phyloP scores from a whole-genome alignment of 768 basidiomycete species.

The Rhodosporidiobolus odoratus region DNA sequence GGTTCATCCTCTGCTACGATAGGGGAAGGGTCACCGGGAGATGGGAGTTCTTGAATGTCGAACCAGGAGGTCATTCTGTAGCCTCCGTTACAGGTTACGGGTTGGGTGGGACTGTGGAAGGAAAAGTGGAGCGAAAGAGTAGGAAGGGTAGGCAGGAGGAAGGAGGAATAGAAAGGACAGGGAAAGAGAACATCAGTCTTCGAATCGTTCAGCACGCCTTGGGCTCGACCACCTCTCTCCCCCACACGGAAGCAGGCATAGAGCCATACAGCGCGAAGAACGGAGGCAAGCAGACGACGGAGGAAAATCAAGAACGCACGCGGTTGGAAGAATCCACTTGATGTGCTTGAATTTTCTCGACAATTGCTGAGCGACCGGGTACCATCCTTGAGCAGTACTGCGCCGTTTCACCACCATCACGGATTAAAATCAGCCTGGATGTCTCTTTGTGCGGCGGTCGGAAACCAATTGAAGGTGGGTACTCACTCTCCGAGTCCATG shows the following conservation, averaged over 20 bases:
- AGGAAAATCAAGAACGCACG: conserved; percentile 43
- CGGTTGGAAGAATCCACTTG: conserved; percentile 85
- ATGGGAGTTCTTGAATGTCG: conserved; percentile 4
- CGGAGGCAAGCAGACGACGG: not conserved
- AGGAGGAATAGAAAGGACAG: no score
- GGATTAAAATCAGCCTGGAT: not conserved
- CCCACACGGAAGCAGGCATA: not conserved
- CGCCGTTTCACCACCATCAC: conserved; percentile 62
- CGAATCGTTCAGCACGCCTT: no score
- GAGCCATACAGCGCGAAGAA: not conserved
- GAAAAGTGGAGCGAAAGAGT: not conserved
- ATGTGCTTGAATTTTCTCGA: conserved; percentile 61
- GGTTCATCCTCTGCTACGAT: conserved; percentile 60
- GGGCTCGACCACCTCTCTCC: not conserved
- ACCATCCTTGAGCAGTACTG: conserved; percentile 69
- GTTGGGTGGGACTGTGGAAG: conserved; percentile 49
- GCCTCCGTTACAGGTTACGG: conserved; percentile 70
- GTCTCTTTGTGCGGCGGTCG: not conserved
- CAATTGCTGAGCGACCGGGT: conserved; percentile 67
- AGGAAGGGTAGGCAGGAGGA: no score
- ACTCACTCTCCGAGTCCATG: conserved; percentile 53
- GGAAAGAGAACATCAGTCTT: not conserved
- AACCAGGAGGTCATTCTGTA: conserved; percentile 70
- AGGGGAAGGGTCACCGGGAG: not conserved
- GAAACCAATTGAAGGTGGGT: no score